phyloP scores from a whole-genome alignment of 1,284 basidiomycete genomes.

The Schizophyllum commune region DNA sequence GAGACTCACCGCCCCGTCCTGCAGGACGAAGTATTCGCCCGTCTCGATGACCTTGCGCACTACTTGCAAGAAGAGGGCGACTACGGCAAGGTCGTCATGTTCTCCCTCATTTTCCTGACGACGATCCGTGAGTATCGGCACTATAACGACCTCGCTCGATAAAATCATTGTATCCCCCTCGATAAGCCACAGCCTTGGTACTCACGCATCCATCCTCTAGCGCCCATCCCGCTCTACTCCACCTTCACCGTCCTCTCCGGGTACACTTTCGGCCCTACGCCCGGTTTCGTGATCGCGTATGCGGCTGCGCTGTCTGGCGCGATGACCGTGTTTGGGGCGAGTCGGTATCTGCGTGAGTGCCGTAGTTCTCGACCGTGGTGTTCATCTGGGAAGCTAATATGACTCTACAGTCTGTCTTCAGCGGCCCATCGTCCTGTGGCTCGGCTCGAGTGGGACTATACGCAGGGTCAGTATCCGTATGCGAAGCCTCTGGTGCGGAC shows the following conservation, averaged over 20 bases:
- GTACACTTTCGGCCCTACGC: constrained; percentile 79
- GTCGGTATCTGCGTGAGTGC: constrained; percentile 56
- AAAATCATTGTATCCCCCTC: constrained; percentile 2
- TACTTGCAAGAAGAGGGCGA: constrained; percentile 63
- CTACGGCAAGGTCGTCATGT: constrained; percentile 66
- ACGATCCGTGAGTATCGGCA: constrained; percentile 62
- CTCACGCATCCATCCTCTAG: constrained; percentile 23
- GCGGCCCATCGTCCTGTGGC: constrained; percentile 54
- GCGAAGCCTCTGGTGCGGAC: too few relatives aligned
- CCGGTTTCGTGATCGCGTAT: constrained; percentile 77
- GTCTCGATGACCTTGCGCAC: constrained; percentile 60
- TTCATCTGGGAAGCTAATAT: too few relatives aligned
- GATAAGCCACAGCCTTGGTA: neutral
- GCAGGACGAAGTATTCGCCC: neutral
- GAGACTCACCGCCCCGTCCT: neutral
- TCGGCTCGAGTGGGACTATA: constrained; percentile 56
- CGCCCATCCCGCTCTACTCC: constrained; percentile 81
- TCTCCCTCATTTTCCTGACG: constrained; percentile 72
- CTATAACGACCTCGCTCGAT: neutral
- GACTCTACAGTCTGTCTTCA: neutral
- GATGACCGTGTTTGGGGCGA: constrained; percentile 72
- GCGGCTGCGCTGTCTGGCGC: constrained; percentile 78
- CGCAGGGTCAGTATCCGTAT: constrained; percentile 24
- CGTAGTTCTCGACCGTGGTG: too few relatives aligned
- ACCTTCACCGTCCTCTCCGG: constrained; percentile 83